Evolutionary conservation across 768 basidiomycete genomes (phyloP).

Genomic region (Leccinellum albellum): DNA sequence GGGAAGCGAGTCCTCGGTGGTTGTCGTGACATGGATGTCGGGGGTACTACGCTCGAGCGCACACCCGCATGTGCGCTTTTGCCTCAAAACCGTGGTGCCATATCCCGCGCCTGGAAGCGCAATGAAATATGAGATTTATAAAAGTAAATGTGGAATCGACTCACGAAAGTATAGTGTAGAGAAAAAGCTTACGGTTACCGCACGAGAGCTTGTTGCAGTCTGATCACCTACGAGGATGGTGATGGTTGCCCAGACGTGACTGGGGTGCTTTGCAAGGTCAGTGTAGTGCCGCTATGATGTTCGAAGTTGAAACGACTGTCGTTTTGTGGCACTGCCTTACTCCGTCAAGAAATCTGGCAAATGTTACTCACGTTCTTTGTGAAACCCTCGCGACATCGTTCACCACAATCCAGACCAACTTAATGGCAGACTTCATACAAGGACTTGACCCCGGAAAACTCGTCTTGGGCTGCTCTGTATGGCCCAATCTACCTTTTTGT

Average conservation of each 20-base stretch:
- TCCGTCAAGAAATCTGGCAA: background rate
- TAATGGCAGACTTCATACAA: slow-evolving; percentile 64
- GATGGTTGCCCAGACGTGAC: background rate
- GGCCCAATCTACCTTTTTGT: slow-evolving; percentile 8
- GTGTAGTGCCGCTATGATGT: too few species aligned
- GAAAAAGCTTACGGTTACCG: too few species aligned
- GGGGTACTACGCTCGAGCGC: too few species aligned
- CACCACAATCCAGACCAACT: background rate
- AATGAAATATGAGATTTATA: too few species aligned
- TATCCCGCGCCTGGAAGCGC: background rate
- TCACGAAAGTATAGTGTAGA: too few species aligned
- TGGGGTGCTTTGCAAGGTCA: background rate
- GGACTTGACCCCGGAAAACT: slow-evolving; percentile 71
- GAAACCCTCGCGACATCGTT: background rate
- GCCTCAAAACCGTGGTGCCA: too few species aligned
- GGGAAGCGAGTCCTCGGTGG: too few species aligned
- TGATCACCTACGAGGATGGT: background rate
- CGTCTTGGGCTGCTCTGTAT: slow-evolving; percentile 58
- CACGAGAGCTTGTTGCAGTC: background rate
- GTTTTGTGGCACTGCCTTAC: too few species aligned
- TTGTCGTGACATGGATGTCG: too few species aligned
- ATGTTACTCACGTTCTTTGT: slow-evolving; percentile 6
- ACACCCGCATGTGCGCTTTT: too few species aligned
- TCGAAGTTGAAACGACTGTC: too few species aligned
- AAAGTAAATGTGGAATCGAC: too few species aligned